Evolutionary conservation across 2,329 filamentous ascomycete genomes (phyloP), one percentile per base, ranked within the genome.

Genomic region (Fusarium paranaense): DNA sequence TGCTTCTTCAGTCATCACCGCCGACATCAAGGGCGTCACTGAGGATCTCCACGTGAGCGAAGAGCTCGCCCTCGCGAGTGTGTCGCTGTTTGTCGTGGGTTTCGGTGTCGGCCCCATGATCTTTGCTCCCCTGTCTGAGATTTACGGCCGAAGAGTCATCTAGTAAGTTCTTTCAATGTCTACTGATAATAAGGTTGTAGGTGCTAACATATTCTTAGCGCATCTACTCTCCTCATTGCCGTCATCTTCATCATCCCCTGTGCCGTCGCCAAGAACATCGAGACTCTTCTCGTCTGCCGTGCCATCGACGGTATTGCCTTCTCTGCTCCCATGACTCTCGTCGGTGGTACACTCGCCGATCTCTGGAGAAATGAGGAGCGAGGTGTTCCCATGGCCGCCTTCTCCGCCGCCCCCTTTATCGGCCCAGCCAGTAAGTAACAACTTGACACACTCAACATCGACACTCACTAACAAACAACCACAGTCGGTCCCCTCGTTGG

Each of bases 311-410:
- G 94, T 54, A 94, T 97, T 65, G 93, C 93, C 7, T 96, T 96
- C 80, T 95, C 92, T 13, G 94, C 94, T 0, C 94, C 94, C 3
- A 96, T 97, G 92, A 96, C 94, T 0, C 87, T 97, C 1, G 94
- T 95, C 10, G 94, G 94, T 50, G 94, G 94, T 10, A 96, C 93
- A 1, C 84, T 97, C 7, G 93, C 94, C 13, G 94, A 97, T 84
- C 82, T 97, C n/a, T 97, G 94, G 94, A 90, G 85, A 68, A 94
- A 92, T 60, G 94, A 97, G 80, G 94, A 97, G 83, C 89, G 94
- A 62, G 94, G 94, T 78, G 92, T 97, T 2, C 93, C 94, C 20
- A 97, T 97, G 94, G 94, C 94, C 4, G 93, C 93, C 18, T 97
- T 97, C 81, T 93, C 90, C 14, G 94, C 94, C 3, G 94, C 94